Evolutionary conservation across 1,284 basidiomycete genomes (phyloP), one percentile per base, ranked within the genome.

Genomic region (Vanrija sp.): DNA sequence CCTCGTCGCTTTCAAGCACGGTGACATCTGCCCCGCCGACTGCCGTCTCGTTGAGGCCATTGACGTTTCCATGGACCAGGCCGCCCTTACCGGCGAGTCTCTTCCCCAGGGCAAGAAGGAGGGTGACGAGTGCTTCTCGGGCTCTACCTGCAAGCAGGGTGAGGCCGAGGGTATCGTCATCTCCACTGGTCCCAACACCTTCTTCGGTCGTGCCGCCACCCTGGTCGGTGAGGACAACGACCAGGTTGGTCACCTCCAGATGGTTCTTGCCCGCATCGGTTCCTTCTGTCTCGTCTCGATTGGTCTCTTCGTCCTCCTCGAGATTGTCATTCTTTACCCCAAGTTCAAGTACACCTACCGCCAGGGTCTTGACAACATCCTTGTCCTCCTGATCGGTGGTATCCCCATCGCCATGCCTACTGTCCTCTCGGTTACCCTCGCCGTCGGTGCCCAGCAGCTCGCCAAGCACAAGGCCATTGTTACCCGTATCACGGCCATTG

Each of bases 341-440:
- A 86, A 84, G 41, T 94, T 88, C 87, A 81, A 81, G 55, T 95
- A 89, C 82, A 77, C 71, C 47, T 98, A 98, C 82, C 90, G 93
- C 71, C 86, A 86, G 62, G 93, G 93, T 81, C 86, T 97, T 66
- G 86, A 97, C 82, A 89, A 93, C 82, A 93, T 96, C 79, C 84
- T 96, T 46, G 91, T 96, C 66, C 88, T 96, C 75, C 83, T 97
- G 83, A 96, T 97, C 79, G 90, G 93, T 83, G 93, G 93, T 83
- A 96, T 97, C 71, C 94, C 94, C 72, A 96, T 96, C 79, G 93
- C 92, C 75, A 95, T 97, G 92, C 93, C 93, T 66, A 95, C 91
- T 63, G 93, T 97, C 65, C 78, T 95, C 62, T 94, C 92, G 54
- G 92, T 95, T 78, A 96, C 93, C 36, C 89, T 97, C 72, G 94